Percentiles rank a stretch among this genome's conserved stretches.
phyloP scores from a whole-genome alignment of 331 rosid genomes.

The Pyracantha coccinea region DNA sequence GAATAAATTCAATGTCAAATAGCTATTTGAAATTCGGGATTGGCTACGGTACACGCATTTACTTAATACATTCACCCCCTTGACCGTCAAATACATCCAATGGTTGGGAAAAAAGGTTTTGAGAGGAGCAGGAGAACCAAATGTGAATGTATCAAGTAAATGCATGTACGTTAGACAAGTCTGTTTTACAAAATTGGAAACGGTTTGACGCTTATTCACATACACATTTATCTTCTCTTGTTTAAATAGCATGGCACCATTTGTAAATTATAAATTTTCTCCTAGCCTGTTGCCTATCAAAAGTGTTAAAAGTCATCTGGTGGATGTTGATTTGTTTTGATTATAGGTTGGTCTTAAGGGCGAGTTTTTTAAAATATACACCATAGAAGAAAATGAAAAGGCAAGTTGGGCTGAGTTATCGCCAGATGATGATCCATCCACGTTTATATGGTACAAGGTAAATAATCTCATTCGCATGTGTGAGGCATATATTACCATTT shows the following conservation, averaged over 20 bases:
- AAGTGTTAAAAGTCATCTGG: neutral
- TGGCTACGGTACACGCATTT: too few species aligned
- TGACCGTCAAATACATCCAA: too few species aligned
- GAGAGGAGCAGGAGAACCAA: too few species aligned
- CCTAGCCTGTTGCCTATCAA: neutral
- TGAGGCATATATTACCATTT: neutral
- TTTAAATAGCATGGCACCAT: neutral
- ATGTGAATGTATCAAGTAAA: too few species aligned
- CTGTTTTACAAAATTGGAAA: neutral
- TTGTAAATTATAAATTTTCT: neutral
- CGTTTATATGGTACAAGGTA: conserved; percentile 97
- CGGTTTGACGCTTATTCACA: neutral
- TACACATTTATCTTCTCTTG: neutral
- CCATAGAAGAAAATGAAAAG: conserved; percentile 45
- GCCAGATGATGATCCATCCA: conserved; percentile 50
- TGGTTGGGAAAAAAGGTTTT: too few species aligned
- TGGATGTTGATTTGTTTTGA: neutral
- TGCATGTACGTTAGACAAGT: too few species aligned
- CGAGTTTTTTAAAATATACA: conserved; percentile 49
- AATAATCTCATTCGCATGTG: neutral
- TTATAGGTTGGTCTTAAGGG: conserved; percentile 88
- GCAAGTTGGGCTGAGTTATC: conserved; percentile 58
- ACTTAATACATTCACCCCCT: too few species aligned
- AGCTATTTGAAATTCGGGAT: neutral
- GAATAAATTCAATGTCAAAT: neutral